phyloP scores from a whole-genome alignment of 2,329 filamentous ascomycete species.

The Pyrenochaeta sp. region DNA sequence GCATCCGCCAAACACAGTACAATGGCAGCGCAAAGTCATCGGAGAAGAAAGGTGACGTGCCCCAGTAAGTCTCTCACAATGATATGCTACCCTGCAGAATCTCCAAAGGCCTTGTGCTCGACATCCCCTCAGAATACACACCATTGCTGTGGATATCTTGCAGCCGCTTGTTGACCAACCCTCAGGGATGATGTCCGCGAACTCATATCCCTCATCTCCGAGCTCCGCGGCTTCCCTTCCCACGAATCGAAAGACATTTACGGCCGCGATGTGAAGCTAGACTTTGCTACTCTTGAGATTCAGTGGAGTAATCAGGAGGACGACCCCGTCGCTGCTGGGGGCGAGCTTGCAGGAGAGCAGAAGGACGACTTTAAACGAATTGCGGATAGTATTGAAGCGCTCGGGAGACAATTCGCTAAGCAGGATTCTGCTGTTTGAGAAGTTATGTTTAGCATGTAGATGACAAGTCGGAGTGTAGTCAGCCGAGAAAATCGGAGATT shows the following conservation, averaged over 20 bases:
- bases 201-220: conserved; percentile 48
- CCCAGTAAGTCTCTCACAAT: conserved; percentile 37
- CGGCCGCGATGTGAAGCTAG: conserved; percentile 49
- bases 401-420: conserved; percentile 53
- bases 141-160: neutral
- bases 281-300: conserved; percentile 54
- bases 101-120: neutral
- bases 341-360: conserved; percentile 49
- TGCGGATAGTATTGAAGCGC: conserved; percentile 53
- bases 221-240: conserved; percentile 52
- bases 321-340: conserved; percentile 42
- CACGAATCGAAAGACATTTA: conserved; percentile 51
- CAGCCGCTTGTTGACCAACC: neutral
- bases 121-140: too few species aligned
- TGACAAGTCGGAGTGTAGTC: too few species aligned
- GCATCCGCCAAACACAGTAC: conserved; percentile 42
- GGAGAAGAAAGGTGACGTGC: conserved; percentile 52
- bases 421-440: conserved; percentile 46
- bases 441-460: too few species aligned
- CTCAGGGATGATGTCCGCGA: conserved; percentile 53
- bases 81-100: too few species aligned
- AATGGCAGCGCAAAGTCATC: conserved; percentile 39
- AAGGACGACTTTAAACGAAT: conserved; percentile 56
- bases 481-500: too few species aligned
- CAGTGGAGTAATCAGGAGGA: conserved; percentile 54